Conservation (phyloP, 2,329 filamentous ascomycete species). For the Trichoderma oligosporum region DNA sequence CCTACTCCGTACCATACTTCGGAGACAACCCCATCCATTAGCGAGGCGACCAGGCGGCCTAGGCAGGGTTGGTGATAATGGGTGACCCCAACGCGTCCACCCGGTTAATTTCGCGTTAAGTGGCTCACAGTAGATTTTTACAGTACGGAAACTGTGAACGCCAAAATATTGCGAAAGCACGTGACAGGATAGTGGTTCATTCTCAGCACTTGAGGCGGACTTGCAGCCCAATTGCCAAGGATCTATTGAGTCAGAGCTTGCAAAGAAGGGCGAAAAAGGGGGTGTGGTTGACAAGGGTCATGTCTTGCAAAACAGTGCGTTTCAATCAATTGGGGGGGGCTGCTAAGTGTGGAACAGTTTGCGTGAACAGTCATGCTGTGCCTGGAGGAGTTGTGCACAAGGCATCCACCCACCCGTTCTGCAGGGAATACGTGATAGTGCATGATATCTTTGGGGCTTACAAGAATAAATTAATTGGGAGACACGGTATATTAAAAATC, state of each 20-base stretch:
- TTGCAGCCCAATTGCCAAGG: constrained; percentile 8
- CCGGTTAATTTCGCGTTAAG: constrained; percentile 17
- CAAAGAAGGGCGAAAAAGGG: background rate
- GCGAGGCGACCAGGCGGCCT: constrained; percentile 15
- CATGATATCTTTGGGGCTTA: constrained; percentile 13
- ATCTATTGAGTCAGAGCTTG: constrained; percentile 12
- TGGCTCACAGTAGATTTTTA: background rate
- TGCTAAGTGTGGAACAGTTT: constrained; percentile 14
- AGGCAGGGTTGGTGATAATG: constrained; percentile 19
- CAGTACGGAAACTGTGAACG: constrained; percentile 1
- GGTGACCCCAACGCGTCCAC: constrained; percentile 20
- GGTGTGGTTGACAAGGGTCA: background rate
- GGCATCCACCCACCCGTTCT: constrained; percentile 20
- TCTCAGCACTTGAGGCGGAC: background rate
- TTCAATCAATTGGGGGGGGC: constrained; percentile 15
- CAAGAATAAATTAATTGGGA: background rate
- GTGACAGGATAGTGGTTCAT: constrained; percentile 9
- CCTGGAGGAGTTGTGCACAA: constrained; percentile 12
- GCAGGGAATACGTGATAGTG: constrained; percentile 23
- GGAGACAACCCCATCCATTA: constrained; percentile 24
- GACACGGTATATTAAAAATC: background rate
- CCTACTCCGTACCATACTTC: too few relatives aligned
- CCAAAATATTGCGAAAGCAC: constrained; percentile 17
- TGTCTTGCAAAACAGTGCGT: constrained; percentile 4
- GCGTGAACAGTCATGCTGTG: constrained; percentile 12